Conservation (phyloP, 331 rosid genomes). For the Rhamnella rubrinervis region DNA sequence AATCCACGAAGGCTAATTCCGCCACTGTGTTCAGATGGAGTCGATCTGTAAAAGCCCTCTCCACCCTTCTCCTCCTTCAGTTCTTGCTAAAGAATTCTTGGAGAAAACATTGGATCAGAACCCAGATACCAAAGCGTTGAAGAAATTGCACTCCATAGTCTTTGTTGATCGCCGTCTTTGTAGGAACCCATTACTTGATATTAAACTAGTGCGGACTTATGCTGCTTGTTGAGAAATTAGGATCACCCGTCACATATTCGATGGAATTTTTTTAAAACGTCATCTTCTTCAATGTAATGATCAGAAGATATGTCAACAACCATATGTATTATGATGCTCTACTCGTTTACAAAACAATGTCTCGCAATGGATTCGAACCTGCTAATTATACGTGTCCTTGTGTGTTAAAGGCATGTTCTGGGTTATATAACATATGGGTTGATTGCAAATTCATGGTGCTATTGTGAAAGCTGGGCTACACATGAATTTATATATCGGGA, state of each 20-base stretch:
- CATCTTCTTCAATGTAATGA: constrained; percentile 69
- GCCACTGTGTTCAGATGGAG: no score
- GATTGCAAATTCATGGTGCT: constrained; percentile 71
- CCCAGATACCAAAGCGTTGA: constrained; percentile 44
- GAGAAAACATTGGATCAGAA: constrained; percentile 25
- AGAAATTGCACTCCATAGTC: constrained; percentile 38
- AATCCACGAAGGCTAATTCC: no score
- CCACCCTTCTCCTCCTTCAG: no score
- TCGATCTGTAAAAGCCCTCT: no score
- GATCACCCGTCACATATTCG: constrained; percentile 37
- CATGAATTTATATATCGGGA: constrained; percentile 58
- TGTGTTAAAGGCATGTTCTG: constrained; percentile 70
- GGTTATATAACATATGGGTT: constrained; percentile 44
- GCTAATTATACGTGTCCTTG: constrained; percentile 74
- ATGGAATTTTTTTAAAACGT: constrained; percentile 46
- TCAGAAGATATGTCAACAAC: constrained; percentile 73
- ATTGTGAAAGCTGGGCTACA: constrained; percentile 49
- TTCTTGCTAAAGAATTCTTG: constrained; percentile 13
- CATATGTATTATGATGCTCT: constrained; percentile 45
- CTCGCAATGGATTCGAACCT: constrained; percentile 41
- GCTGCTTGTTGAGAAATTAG: constrained; percentile 35
- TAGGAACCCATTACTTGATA: constrained; percentile 30
- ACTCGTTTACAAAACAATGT: constrained; percentile 49
- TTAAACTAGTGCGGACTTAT: constrained; percentile 50
- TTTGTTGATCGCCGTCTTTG: constrained; percentile 25